Evolutionary conservation across 306 rosid species (phyloP).

Genomic region (Vigna radiata): DNA sequence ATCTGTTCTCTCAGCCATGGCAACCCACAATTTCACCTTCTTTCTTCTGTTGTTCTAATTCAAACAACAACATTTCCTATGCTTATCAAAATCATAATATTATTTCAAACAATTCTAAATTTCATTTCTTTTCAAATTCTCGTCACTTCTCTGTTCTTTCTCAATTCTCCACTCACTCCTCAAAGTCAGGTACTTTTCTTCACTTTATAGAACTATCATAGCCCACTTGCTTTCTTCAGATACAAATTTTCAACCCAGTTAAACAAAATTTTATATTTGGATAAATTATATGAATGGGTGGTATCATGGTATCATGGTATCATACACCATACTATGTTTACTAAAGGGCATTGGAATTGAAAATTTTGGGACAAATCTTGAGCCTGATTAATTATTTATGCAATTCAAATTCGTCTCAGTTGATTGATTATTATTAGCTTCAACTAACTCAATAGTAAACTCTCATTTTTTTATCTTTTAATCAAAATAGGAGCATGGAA

Average conservation of each 20-base stretch:
- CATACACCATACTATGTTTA: not conserved
- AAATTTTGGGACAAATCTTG: not conserved
- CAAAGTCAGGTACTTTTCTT: constrained; percentile 62
- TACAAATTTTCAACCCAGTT: not conserved
- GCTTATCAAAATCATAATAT: constrained; percentile 1
- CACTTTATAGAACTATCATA: constrained; percentile 2
- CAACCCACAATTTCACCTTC: constrained; percentile 53
- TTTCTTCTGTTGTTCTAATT: constrained; percentile 31
- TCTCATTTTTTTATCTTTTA: constrained; percentile 20
- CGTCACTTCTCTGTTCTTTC: constrained; percentile 47
- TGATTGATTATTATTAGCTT: not conserved
- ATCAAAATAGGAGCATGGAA: not conserved
- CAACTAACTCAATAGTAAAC: not conserved
- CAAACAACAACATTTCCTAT: constrained; percentile 18
- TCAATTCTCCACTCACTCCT: constrained; percentile 47
- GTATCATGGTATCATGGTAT: not conserved
- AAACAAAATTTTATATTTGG: not conserved
- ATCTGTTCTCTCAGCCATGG: constrained; percentile 61
- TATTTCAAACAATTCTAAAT: constrained; percentile 48
- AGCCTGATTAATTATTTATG: constrained; percentile 26
- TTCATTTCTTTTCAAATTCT: constrained; percentile 42
- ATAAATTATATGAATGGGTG: constrained; percentile 17
- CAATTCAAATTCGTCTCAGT: constrained; percentile 23
- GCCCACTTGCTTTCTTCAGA: not conserved
- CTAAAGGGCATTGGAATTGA: constrained; percentile 13